A percentile compares a stretch with the other conserved stretches of the same genome.
Conservation (phyloP, 2,329 filamentous ascomycete genomes). For the Tolypocladium ovalisporum region DNA sequence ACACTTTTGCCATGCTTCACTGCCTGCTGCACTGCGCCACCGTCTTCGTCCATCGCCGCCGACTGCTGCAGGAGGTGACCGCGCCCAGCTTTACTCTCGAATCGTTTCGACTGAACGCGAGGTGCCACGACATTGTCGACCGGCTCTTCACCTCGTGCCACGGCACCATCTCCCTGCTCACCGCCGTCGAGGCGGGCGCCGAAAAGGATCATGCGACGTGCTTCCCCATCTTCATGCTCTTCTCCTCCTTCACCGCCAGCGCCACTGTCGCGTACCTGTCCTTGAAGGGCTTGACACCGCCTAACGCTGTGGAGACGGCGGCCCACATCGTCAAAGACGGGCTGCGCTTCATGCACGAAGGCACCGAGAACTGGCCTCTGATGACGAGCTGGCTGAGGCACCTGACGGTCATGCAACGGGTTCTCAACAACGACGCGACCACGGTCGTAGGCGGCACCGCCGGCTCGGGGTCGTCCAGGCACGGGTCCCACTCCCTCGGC, state of each 20-base stretch:
- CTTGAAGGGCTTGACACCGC: conserved; percentile 48
- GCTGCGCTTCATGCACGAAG: conserved; percentile 47
- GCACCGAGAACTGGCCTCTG: conserved; percentile 48
- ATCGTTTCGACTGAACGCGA: conserved; percentile 38
- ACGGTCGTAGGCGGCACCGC: conserved; percentile 13
- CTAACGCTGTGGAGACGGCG: conserved; percentile 45
- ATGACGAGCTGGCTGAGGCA: conserved; percentile 50
- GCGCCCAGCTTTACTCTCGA: conserved; percentile 40
- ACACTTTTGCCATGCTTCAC: conserved; percentile 52
- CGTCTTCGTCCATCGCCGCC: conserved; percentile 49
- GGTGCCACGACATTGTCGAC: conserved; percentile 43
- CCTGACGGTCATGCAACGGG: conserved; percentile 50
- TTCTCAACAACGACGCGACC: conserved; percentile 41
- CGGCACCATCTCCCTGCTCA: conserved; percentile 43
- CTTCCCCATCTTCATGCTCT: conserved; percentile 54
- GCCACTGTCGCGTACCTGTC: conserved; percentile 51
- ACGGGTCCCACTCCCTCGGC: conserved; percentile 19
- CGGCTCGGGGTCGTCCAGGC: conserved; percentile 16
- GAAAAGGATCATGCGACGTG: conserved; percentile 49
- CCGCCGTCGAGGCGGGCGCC: conserved; percentile 42
- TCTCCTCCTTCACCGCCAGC: conserved; percentile 49
- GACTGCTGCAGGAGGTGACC: conserved; percentile 46
- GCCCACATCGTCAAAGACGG: conserved; percentile 46
- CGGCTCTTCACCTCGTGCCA: conserved; percentile 48
- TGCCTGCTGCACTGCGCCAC: conserved; percentile 49